A percentile compares a stretch with the other conserved stretches of the same genome.
These are phyloP conservation scores for Paecilomyces dactylethromorphus DNA, from an alignment of 2,329 filamentous ascomycete genomes.

Conservation along the genomic window DNA sequence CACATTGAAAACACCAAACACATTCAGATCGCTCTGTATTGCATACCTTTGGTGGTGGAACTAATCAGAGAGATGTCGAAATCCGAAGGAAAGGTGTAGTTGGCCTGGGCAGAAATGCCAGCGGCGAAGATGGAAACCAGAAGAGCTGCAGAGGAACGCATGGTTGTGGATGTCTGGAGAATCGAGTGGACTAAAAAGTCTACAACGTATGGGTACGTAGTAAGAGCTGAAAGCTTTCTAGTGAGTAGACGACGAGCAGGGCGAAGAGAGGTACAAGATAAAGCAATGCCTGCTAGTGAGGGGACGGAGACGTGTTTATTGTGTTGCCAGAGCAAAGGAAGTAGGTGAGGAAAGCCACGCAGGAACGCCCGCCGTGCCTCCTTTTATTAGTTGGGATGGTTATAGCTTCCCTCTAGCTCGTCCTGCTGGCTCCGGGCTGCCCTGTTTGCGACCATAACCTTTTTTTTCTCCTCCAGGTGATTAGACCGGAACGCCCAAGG, in stretches of 20 bases:
- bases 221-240: not conserved
- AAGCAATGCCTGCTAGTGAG: not conserved
- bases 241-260: not conserved
- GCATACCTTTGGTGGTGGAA: conserved; percentile 24
- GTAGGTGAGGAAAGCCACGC: not conserved
- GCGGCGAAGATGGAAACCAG: conserved; percentile 7
- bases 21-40: not conserved
- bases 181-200: not conserved
- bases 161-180: conserved; percentile 2
- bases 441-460: not conserved
- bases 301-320: not conserved
- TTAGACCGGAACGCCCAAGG: not conserved
- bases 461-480: not conserved
- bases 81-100: conserved; percentile 43
- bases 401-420: not conserved
- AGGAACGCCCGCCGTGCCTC: not conserved
- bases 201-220: conserved; percentile 1
- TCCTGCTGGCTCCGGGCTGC: not conserved
- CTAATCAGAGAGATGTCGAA: conserved; percentile 39
- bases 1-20: not conserved
- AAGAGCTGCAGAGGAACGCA: conserved; percentile 8
- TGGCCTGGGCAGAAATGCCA: conserved; percentile 21
- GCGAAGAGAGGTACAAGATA: not conserved
- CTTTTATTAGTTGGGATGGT: not conserved
- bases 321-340: not conserved